Conservation (phyloP, 2,329 filamentous ascomycete species). For the Pseudocercospora crystallina region DNA sequence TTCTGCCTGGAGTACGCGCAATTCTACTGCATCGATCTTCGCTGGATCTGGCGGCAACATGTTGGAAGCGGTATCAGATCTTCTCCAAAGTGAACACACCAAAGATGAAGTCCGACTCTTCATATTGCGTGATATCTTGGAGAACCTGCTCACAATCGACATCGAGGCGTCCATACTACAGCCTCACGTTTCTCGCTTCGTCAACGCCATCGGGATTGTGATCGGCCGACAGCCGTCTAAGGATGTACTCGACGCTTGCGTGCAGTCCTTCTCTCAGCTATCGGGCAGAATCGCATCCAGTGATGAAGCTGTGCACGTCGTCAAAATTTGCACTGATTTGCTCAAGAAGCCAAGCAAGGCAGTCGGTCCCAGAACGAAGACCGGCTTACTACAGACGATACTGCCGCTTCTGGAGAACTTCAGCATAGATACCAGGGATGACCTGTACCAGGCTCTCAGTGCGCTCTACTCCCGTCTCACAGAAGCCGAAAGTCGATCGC, state of each 20-base stretch:
- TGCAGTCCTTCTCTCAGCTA: slow-evolving; percentile 75
- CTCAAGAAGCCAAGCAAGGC: slow-evolving; percentile 80
- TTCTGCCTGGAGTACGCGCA: slow-evolving; percentile 72
- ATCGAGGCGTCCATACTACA: slow-evolving; percentile 60
- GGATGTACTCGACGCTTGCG: slow-evolving; percentile 73
- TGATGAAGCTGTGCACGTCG: slow-evolving; percentile 71
- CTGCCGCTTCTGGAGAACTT: slow-evolving; percentile 61
- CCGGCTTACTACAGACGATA: slow-evolving; percentile 74
- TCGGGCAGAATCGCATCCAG: slow-evolving; percentile 68
- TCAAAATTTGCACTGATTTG: slow-evolving; percentile 77
- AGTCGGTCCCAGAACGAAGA: slow-evolving; percentile 81
- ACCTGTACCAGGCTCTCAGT: slow-evolving; percentile 73
- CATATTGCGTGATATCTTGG: slow-evolving; percentile 70
- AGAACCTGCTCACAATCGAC: slow-evolving; percentile 63
- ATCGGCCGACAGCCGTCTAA: slow-evolving; percentile 64
- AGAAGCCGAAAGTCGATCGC: slow-evolving; percentile 72
- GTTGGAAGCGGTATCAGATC: slow-evolving; percentile 70
- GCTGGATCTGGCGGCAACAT: slow-evolving; percentile 59
- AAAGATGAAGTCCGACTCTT: slow-evolving; percentile 87
- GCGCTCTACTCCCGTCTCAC: slow-evolving; percentile 89
- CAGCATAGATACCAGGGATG: slow-evolving; percentile 31
- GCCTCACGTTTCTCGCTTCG: slow-evolving; percentile 65
- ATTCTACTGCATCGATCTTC: slow-evolving; percentile 68
- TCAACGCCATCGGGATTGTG: slow-evolving; percentile 54
- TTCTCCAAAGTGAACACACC: slow-evolving; percentile 68